Conservation (phyloP, 108 stramenopile species). For the Discostella stelligeroides region DNA sequence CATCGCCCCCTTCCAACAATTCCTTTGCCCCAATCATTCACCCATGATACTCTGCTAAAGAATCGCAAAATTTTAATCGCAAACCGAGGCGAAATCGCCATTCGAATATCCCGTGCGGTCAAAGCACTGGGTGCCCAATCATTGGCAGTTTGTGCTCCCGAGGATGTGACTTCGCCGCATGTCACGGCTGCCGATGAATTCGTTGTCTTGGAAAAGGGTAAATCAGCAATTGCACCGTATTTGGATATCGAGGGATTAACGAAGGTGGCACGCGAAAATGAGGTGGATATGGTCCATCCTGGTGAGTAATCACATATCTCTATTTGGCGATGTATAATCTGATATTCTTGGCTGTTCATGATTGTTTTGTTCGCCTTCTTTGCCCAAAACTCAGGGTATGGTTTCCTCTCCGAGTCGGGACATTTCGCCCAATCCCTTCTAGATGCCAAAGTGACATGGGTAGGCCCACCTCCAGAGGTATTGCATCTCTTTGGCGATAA, state of each 20-base stretch:
- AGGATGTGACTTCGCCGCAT: constrained; percentile 81
- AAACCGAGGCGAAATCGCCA: constrained; percentile 96
- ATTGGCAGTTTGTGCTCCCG: constrained; percentile 83
- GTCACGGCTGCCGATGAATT: constrained; percentile 69
- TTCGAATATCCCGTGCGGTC: constrained; percentile 88
- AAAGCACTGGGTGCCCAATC: constrained; percentile 72
- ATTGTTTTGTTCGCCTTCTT: too few species aligned
- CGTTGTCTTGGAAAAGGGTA: constrained; percentile 42
- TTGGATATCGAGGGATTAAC: constrained; percentile 56
- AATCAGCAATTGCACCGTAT: constrained; percentile 65
- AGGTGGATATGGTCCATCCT: constrained; percentile 74
- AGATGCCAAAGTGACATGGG: constrained; percentile 67
- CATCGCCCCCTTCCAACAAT: not conserved
- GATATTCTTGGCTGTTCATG: too few species aligned
- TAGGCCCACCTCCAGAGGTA: constrained; percentile 82
- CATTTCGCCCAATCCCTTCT: constrained; percentile 70
- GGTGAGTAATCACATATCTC: too few species aligned
- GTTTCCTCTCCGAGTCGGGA: constrained; percentile 93
- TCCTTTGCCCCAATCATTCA: constrained; percentile 36
- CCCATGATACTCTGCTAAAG: constrained; percentile 27
- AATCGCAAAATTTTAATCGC: constrained; percentile 86
- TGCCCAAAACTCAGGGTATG: constrained; percentile 59
- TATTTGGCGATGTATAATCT: too few species aligned
- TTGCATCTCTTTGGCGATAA: constrained; percentile 91
- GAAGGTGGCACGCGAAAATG: constrained; percentile 53